Conservation (phyloP, 352 stramenopile genomes). For the Phytophthora nicotianae region DNA sequence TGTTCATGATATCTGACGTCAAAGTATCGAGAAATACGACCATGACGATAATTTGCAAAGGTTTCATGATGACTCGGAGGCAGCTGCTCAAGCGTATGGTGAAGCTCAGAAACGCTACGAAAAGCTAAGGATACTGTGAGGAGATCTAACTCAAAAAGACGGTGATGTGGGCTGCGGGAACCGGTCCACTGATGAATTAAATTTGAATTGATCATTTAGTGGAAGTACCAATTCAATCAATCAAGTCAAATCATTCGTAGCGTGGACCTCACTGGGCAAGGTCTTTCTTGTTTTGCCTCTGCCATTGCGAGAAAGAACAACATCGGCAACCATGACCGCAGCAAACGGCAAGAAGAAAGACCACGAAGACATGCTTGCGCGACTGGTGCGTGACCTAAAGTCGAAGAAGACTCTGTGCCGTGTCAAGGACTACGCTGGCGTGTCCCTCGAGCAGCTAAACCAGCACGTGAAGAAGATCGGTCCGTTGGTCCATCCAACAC, state of each 20-base stretch:
- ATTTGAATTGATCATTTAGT: not conserved
- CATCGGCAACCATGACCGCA: not conserved
- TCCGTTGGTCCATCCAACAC: not conserved
- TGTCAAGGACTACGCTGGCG: not conserved
- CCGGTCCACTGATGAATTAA: too few species aligned
- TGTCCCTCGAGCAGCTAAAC: not conserved
- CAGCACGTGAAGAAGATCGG: not conserved
- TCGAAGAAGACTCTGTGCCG: not conserved
- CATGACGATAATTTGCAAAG: too few species aligned
- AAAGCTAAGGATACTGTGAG: too few species aligned
- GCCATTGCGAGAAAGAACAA: too few species aligned
- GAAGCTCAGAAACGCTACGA: too few species aligned
- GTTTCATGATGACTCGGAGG: too few species aligned
- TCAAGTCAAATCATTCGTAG: not conserved
- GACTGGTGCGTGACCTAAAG: not conserved
- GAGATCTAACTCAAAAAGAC: too few species aligned
- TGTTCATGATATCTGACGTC: conserved; percentile 10
- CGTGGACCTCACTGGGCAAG: not conserved
- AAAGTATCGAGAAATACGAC: not conserved
- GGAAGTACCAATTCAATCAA: not conserved
- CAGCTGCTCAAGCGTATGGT: too few species aligned
- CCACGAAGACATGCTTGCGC: not conserved
- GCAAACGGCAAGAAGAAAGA: not conserved
- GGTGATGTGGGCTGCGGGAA: too few species aligned
- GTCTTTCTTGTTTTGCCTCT: too few species aligned